Evolutionary conservation across 768 basidiomycete species (phyloP), one percentile per base, ranked within the genome.

Genomic region (Termitomyces sp.): DNA sequence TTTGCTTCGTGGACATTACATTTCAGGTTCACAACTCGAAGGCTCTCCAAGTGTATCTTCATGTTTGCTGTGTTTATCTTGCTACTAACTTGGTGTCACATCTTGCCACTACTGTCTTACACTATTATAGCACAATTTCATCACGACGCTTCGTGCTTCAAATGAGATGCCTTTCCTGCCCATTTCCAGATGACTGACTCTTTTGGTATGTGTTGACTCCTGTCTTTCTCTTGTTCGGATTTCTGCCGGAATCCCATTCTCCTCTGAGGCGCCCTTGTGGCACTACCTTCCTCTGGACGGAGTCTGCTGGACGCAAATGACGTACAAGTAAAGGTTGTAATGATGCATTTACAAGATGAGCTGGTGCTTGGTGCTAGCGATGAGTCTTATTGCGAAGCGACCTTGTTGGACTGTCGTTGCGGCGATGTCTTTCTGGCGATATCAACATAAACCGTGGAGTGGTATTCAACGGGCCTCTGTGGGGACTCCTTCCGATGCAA

Each of bases 401-500:
- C 28, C 39, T 57, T 20, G 46, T 28, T 54, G 34, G 37, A 16
- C 10, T 44, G 37, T 54, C 52, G 34, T 42, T 57, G 58, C 26
- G 41, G 48, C 13, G 3, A 28, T 16, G 9, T 39, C 31, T 42
- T 48, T 15, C n/a, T 28, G 58, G 55, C 59, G 69, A 42, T 74
- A 61, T 57, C 39, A 69, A 69, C 56, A 20, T 39, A 62, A 69
- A 74, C 76, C 77, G 77, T 73, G 72, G 76, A 84, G 76, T 78
- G 77, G 81, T 73, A 71, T 65, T 67, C 64, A 68, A 78, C 79
- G 66, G 67, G 86, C 86, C 80, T 80, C 83, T 84, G 82, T 85
- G 85, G 86, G 88, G 88, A 90, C 88, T 87, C 83, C 79, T 79
- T 79, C 85, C 81, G 76, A 73, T 82, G 88, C 85, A 72, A 89